Conservation (phyloP, 768 basidiomycete genomes). For the Xerocomellus amylosporus region DNA sequence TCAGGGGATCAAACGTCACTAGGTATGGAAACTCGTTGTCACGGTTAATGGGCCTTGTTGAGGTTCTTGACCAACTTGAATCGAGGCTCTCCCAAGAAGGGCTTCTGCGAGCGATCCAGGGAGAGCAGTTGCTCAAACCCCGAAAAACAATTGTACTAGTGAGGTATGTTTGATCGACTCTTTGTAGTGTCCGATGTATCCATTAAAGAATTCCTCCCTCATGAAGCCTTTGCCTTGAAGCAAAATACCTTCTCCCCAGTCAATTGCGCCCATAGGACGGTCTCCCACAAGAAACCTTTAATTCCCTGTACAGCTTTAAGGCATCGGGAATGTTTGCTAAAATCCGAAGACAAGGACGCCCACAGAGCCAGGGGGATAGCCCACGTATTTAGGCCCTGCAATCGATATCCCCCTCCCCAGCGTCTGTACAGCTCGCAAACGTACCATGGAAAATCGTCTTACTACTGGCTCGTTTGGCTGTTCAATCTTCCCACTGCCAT, state of each 20-base stretch:
- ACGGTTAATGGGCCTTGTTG: neutral
- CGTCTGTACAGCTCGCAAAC: neutral
- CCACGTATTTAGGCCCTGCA: neutral
- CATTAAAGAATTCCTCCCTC: neutral
- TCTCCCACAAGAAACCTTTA: neutral
- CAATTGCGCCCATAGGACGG: too few relatives aligned
- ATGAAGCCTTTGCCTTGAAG: neutral
- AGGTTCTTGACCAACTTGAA: neutral
- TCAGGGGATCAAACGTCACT: neutral
- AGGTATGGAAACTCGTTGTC: too few relatives aligned
- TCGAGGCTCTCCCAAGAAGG: neutral
- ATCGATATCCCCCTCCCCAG: neutral
- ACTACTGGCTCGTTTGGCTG: neutral
- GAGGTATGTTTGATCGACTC: neutral
- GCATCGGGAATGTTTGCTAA: neutral
- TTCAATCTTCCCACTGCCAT: too few relatives aligned
- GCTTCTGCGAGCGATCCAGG: neutral
- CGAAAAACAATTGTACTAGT: neutral
- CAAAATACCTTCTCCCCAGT: neutral
- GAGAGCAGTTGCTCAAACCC: neutral
- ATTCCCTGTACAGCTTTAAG: neutral
- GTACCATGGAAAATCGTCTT: neutral
- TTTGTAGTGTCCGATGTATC: neutral
- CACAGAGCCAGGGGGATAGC: neutral
- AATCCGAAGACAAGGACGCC: neutral